phyloP scores from a whole-genome alignment of 2,329 filamentous ascomycete species.

The Penicillium sp. region DNA sequence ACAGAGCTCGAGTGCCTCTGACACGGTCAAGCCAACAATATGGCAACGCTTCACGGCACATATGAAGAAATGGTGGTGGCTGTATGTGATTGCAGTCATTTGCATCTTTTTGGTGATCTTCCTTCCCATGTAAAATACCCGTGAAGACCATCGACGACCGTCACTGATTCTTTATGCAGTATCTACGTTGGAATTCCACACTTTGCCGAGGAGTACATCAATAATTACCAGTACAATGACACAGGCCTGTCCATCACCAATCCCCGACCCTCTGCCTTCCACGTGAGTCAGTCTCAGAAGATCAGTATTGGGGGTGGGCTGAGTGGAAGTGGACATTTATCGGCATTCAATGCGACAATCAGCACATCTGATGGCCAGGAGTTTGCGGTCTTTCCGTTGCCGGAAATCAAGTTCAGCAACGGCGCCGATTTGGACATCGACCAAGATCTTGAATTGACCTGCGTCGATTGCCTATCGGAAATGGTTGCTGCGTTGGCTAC shows the following conservation, averaged over 20 bases:
- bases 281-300: conserved; percentile 21
- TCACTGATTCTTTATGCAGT: conserved; percentile 4
- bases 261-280: conserved; percentile 23
- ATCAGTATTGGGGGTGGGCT: conserved; percentile 20
- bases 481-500: conserved; percentile 19
- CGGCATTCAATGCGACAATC: conserved; percentile 24
- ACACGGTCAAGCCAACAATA: conserved; percentile 12
- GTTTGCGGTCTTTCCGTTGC: conserved; percentile 22
- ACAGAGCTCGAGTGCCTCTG: conserved; percentile 11
- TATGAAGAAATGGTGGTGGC: conserved; percentile 30
- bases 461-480: conserved; percentile 24
- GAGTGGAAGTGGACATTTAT: conserved; percentile 23
- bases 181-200: conserved; percentile 27
- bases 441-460: conserved; percentile 25
- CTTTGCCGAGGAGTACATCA: conserved; percentile 27
- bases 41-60: conserved; percentile 24
- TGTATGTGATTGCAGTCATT: conserved; percentile 22
- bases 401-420: conserved; percentile 16
- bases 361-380: conserved; percentile 11
- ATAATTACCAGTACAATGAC: conserved; percentile 23
- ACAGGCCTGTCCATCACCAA: conserved; percentile 25
- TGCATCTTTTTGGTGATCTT: conserved; percentile 22
- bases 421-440: conserved; percentile 20
- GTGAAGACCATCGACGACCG: not conserved
- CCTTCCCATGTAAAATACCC: conserved; percentile 21